Conservation (phyloP, 1,284 basidiomycete genomes). For the Austropuccinia psidii region DNA sequence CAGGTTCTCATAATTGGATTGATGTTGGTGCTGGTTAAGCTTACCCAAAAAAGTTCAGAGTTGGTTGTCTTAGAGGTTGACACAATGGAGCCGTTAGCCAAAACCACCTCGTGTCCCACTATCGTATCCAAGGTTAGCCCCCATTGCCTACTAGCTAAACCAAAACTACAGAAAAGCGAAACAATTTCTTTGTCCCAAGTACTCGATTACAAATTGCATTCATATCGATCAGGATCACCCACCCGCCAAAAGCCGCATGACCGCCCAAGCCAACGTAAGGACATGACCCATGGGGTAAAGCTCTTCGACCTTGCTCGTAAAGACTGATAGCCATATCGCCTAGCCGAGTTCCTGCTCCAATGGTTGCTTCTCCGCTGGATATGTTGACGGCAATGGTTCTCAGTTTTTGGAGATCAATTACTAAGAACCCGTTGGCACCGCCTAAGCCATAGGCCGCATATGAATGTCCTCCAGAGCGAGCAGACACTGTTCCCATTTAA, state of each 20-base stretch:
- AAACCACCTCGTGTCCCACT: slow-evolving; percentile 46
- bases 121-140: slow-evolving; percentile 47
- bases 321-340: slow-evolving; percentile 48
- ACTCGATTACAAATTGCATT: not conserved
- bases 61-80: slow-evolving; percentile 38
- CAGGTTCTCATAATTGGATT: not conserved
- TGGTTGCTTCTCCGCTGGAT: slow-evolving; percentile 39
- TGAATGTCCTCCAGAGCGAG: slow-evolving; percentile 29
- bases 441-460: slow-evolving; percentile 25
- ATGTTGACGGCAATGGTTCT: not conserved
- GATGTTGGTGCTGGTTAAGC: not conserved
- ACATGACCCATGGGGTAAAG: slow-evolving; percentile 47
- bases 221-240: not conserved
- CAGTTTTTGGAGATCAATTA: slow-evolving; percentile 9
- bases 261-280: slow-evolving; percentile 47
- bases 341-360: slow-evolving; percentile 45
- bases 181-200: not conserved
- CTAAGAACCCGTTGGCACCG: not conserved
- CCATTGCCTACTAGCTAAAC: slow-evolving; percentile 45
- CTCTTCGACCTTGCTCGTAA: slow-evolving; percentile 42
- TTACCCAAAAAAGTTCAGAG: slow-evolving; percentile 40
- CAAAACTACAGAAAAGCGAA: slow-evolving; percentile 38
- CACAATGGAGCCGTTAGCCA: slow-evolving; percentile 45
- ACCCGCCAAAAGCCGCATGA: slow-evolving; percentile 44
- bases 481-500: too few relatives aligned